Conservation (phyloP, 2,329 filamentous ascomycete species). For the Emmonsiellopsis sp. region DNA sequence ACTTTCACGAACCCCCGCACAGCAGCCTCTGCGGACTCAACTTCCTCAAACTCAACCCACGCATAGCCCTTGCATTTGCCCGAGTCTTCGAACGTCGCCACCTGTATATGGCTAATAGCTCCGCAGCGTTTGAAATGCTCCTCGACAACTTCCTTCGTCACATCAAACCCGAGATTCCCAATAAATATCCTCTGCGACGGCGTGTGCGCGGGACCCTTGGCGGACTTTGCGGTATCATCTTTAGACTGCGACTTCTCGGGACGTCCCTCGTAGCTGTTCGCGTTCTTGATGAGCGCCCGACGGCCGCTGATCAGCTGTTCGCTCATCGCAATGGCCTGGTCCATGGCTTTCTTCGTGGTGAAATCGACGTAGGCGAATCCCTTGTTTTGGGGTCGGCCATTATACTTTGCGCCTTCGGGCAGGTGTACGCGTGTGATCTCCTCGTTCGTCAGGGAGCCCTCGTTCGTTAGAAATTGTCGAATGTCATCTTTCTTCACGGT, state of each 20-base stretch:
- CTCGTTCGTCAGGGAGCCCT: constrained; percentile 54
- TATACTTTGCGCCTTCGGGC: constrained; percentile 48
- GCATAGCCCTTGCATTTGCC: constrained; percentile 98
- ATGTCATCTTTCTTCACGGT: constrained; percentile 64
- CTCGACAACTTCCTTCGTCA: constrained; percentile 68
- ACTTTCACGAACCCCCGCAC: constrained; percentile 74
- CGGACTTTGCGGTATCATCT: constrained; percentile 17
- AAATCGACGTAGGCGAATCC: constrained; percentile 98
- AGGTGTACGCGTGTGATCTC: constrained; percentile 79
- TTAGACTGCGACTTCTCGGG: constrained; percentile 54
- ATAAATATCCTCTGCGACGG: constrained; percentile 79
- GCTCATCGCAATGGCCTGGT: constrained; percentile 75
- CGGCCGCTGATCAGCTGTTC: constrained; percentile 70
- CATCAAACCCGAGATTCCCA: constrained; percentile 76
- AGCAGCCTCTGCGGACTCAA: constrained; percentile 63
- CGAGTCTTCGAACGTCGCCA: constrained; percentile 91
- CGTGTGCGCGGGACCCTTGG: constrained; percentile 33
- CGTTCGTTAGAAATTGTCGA: constrained; percentile 68
- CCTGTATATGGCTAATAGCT: constrained; percentile 68
- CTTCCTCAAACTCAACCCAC: constrained; percentile 82
- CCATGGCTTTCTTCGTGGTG: constrained; percentile 53
- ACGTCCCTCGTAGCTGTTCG: constrained; percentile 82
- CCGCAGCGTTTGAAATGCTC: constrained; percentile 81
- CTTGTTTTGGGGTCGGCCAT: constrained; percentile 59
- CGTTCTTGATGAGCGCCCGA: constrained; percentile 84